Evolutionary conservation across 192 early-diverging fungal genomes (phyloP).

Genomic region (Entomortierella parvispora): DNA sequence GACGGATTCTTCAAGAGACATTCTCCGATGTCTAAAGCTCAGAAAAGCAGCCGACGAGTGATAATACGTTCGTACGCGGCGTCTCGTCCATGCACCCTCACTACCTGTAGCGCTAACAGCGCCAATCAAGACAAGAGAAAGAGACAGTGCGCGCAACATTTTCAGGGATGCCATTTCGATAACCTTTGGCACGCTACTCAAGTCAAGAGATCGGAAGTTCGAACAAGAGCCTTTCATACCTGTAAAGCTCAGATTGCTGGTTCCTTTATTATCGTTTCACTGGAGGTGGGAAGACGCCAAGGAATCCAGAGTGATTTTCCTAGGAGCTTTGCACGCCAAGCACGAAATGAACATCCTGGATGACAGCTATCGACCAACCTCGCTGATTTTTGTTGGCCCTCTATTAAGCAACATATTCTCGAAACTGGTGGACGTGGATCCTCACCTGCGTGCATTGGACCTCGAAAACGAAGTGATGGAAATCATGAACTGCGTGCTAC

Average conservation of each 20-base stretch:
- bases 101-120: no score
- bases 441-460: constrained; percentile 6
- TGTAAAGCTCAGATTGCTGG: not conserved
- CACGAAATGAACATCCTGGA: constrained; percentile 23
- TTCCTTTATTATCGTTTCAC: constrained; percentile 11
- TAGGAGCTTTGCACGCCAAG: constrained; percentile 17
- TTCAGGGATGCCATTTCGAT: not conserved
- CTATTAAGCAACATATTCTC: constrained; percentile 28
- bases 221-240: constrained; percentile 18
- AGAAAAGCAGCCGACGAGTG: no score
- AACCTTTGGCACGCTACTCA: constrained; percentile 1
- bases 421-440: constrained; percentile 19
- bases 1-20: no score
- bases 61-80: no score
- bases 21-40: no score
- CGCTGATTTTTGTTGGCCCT: constrained; percentile 40
- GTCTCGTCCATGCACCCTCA: no score
- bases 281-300: constrained; percentile 25
- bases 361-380: constrained; percentile 6
- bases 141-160: no score
- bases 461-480: constrained; percentile 15
- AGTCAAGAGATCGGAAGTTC: constrained; percentile 21
- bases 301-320: constrained; percentile 17
- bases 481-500: constrained; percentile 44
- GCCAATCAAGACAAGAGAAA: no score